Evolutionary conservation across 2,329 filamentous ascomycete species (phyloP).

Genomic region (Xylaria sp.): DNA sequence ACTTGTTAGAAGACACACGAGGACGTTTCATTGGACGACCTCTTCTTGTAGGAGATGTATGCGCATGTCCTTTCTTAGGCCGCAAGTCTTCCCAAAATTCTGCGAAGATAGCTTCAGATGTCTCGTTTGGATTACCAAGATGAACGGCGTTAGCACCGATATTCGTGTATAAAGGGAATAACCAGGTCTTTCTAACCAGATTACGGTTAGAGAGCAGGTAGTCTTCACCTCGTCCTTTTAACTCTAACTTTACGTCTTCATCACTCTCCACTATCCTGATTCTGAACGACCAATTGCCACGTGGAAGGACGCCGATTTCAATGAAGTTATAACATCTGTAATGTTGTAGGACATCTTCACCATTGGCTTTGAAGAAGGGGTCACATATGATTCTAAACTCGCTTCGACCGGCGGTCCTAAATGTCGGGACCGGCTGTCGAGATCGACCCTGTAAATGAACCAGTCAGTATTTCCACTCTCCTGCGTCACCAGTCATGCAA

Average conservation of each 20-base stretch:
- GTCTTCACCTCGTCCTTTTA: background rate
- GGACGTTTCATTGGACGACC: background rate
- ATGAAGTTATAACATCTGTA: background rate
- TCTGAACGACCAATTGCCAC: background rate
- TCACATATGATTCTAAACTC: conserved; percentile 9
- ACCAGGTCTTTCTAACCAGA: background rate
- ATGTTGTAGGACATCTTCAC: background rate
- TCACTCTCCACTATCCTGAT: background rate
- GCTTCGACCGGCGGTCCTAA: background rate
- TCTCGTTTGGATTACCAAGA: background rate
- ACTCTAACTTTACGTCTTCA: background rate
- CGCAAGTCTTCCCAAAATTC: background rate
- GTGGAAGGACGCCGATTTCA: background rate
- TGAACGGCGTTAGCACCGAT: background rate
- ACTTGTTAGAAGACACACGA: background rate
- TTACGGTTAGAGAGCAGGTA: background rate
- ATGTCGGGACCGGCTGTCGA: background rate
- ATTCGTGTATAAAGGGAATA: background rate
- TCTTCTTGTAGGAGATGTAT: background rate
- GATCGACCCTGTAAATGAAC: background rate
- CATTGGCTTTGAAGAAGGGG: background rate
- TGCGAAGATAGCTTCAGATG: background rate
- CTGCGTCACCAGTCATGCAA: background rate
- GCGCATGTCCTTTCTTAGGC: background rate
- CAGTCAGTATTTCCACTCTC: background rate